Conservation (phyloP, 2,329 filamentous ascomycete genomes). For the Aureobasidium sp. region DNA sequence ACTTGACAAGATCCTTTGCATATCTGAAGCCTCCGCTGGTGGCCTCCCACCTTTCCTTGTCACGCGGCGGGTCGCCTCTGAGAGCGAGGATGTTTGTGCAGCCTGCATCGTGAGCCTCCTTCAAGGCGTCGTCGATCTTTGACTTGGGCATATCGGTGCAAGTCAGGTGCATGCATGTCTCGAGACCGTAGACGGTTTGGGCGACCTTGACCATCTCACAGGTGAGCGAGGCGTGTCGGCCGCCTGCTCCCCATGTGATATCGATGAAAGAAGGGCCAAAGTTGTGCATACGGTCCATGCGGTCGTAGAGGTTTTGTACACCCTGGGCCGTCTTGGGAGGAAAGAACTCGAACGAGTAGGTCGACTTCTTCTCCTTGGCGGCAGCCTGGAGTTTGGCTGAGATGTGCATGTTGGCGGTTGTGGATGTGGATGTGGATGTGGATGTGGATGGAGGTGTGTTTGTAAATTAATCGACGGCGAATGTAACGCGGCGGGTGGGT, state of each 20-base stretch:
- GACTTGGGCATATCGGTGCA: slow-evolving; percentile 96
- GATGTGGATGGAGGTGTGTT: neutral
- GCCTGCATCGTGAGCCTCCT: slow-evolving; percentile 83
- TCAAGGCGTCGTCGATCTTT: slow-evolving; percentile 82
- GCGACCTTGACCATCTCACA: slow-evolving; percentile 97
- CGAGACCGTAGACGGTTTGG: slow-evolving; percentile 88
- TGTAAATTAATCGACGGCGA: neutral
- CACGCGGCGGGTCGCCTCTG: slow-evolving; percentile 84
- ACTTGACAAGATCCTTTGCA: slow-evolving; percentile 79
- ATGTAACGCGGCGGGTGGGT: neutral
- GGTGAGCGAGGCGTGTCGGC: slow-evolving; percentile 81
- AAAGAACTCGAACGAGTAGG: slow-evolving; percentile 99
- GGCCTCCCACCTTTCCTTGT: slow-evolving; percentile 88
- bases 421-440: neutral
- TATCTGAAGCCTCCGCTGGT: slow-evolving; percentile 83
- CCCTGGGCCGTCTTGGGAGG: slow-evolving; percentile 95
- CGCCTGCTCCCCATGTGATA: slow-evolving; percentile 96
- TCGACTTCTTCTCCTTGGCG: slow-evolving; percentile 68
- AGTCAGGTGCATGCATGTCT: slow-evolving; percentile 98
- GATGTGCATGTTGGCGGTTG: slow-evolving; percentile 71
- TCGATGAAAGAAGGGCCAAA: slow-evolving; percentile 94
- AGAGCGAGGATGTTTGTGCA: slow-evolving; percentile 97
- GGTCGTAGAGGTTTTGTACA: slow-evolving; percentile 98
- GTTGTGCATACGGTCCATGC: slow-evolving; percentile 98
- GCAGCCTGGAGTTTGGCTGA: slow-evolving; percentile 80